phyloP scores from a whole-genome alignment of 495 filamentous ascomycete species.

The Parachaetomium inaequale region DNA sequence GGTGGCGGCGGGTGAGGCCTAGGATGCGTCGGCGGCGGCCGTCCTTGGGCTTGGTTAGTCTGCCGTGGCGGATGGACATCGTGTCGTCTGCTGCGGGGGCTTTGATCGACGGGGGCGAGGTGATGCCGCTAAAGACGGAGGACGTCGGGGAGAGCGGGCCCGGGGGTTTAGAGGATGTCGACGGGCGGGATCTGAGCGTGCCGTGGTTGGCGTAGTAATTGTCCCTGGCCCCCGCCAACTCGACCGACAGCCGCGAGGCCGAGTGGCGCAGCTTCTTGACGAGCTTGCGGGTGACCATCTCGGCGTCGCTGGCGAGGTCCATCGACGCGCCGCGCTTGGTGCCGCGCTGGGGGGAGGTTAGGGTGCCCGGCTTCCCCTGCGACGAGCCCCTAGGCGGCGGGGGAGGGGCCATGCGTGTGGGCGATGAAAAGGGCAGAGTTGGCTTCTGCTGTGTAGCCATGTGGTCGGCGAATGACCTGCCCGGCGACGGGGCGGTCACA shows the following conservation, averaged over 20 bases:
- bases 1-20: slow-evolving; percentile 4
- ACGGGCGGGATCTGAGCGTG: slow-evolving; percentile 12
- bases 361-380: not conserved
- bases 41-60: slow-evolving; percentile 19
- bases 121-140: slow-evolving; percentile 5
- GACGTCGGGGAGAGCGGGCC: slow-evolving; percentile 5
- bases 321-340: slow-evolving; percentile 27
- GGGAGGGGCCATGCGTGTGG: slow-evolving; percentile 10
- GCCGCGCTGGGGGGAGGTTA: slow-evolving; percentile 20
- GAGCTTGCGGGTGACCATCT: slow-evolving; percentile 31
- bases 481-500: not conserved
- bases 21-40: slow-evolving; percentile 10
- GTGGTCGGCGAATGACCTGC: slow-evolving; percentile 4
- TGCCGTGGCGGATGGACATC: not conserved
- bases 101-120: not conserved
- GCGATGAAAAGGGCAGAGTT: not conserved
- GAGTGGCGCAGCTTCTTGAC: slow-evolving; percentile 39
- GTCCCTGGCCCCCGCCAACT: not conserved
- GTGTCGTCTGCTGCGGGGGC: not conserved
- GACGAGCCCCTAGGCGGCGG: slow-evolving; percentile 8
- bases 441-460: slow-evolving; percentile 15
- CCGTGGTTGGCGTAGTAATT: not conserved
- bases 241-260: slow-evolving; percentile 23
- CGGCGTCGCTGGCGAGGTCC: slow-evolving; percentile 18
- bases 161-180: slow-evolving; percentile 11